phyloP scores from a whole-genome alignment of 306 rosid species.

The Prunus dulcis region DNA sequence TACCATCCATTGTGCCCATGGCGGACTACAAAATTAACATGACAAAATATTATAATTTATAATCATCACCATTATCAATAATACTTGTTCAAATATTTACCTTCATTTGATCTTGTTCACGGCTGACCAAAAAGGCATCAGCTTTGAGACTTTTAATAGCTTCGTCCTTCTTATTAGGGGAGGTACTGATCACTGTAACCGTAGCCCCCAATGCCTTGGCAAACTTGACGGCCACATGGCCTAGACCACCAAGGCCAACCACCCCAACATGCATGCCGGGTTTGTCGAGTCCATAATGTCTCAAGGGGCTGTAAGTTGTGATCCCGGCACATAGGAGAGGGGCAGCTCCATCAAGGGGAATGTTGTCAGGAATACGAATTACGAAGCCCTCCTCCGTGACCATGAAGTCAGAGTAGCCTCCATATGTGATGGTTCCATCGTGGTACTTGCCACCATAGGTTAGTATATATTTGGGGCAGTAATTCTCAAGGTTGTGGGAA shows the following conservation, averaged over 20 bases:
- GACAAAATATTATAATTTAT: too few relatives aligned
- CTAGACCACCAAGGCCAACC: background rate
- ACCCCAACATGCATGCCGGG: background rate
- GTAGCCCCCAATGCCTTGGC: background rate
- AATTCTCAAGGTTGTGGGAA: background rate
- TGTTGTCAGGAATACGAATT: background rate
- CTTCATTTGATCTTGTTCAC: conserved; percentile 9
- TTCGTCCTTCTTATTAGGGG: background rate
- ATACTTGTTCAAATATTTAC: background rate
- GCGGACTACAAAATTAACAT: background rate
- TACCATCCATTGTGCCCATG: too few relatives aligned
- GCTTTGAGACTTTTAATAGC: background rate
- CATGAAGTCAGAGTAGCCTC: background rate
- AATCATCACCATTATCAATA: too few relatives aligned
- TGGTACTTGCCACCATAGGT: background rate
- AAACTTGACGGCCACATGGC: background rate
- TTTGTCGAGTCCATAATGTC: background rate
- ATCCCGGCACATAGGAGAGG: conserved; percentile 1
- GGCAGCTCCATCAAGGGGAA: background rate
- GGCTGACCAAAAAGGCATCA: conserved; percentile 9
- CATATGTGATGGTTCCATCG: background rate
- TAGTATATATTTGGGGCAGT: background rate
- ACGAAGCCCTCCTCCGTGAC: background rate
- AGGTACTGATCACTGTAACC: background rate
- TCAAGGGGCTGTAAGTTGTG: conserved; percentile 4